phyloP scores from a whole-genome alignment of 805 yeast genomes.

The Kregervanrija fluxuum region DNA sequence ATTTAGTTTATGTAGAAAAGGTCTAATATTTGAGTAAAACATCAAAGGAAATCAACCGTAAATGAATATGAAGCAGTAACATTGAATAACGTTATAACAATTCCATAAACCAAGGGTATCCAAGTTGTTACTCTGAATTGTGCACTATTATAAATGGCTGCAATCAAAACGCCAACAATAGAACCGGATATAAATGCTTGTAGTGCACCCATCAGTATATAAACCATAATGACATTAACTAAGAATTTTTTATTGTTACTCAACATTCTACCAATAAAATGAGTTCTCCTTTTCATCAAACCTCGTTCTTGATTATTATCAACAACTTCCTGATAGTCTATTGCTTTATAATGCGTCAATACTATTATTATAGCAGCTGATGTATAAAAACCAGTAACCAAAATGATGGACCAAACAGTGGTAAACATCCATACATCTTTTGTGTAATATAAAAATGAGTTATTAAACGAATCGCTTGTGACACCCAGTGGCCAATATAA shows the following conservation, averaged over 20 bases:
- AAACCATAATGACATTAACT: slow-evolving; percentile 37
- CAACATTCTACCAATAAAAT: slow-evolving; percentile 1
- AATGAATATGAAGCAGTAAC: slow-evolving; percentile 61
- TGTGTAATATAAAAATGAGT: slow-evolving; percentile 59
- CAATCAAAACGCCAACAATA: slow-evolving; percentile 64
- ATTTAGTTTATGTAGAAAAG: slow-evolving; percentile 14
- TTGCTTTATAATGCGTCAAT: slow-evolving; percentile 36
- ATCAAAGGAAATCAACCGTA: slow-evolving; percentile 35
- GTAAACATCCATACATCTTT: slow-evolving; percentile 80
- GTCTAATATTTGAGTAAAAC: slow-evolving; percentile 4
- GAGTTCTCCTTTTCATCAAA: no score
- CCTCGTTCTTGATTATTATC: neutral
- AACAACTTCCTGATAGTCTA: slow-evolving; percentile 4
- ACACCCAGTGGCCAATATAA: slow-evolving; percentile 58
- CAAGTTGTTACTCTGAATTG: slow-evolving; percentile 86
- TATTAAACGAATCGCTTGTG: slow-evolving; percentile 26
- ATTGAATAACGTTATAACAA: slow-evolving; percentile 60
- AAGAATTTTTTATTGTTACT: slow-evolving; percentile 18
- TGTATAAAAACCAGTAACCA: slow-evolving; percentile 55
- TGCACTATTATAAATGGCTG: slow-evolving; percentile 74
- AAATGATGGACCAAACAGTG: slow-evolving; percentile 69
- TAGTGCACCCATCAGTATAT: slow-evolving; percentile 45
- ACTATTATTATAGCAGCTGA: slow-evolving; percentile 61
- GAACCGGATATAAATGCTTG: slow-evolving; percentile 73
- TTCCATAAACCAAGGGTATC: slow-evolving; percentile 84